Base-by-base conservation (phyloP, 768 basidiomycete species). In the Fistulinella prunicolor region DNA sequence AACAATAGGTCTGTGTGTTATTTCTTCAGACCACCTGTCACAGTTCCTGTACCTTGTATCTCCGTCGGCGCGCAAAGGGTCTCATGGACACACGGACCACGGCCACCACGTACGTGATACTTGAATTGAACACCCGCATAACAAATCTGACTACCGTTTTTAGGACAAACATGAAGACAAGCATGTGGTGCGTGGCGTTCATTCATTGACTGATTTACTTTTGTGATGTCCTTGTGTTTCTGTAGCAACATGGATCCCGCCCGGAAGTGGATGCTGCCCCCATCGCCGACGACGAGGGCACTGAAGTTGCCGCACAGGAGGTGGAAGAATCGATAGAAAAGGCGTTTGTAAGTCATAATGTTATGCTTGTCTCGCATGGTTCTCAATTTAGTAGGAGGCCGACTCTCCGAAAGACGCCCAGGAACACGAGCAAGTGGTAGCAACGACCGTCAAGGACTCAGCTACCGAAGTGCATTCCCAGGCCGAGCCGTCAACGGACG, bases 361-460 rank as follows among this genome's bases (percentile, higher is more conserved):
- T 46, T 45, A n/a, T 23, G 4, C 17, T 38, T 20, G 9, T 47
- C 28, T 43, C 5, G 30, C 20, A 26, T 32, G 7, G 6, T 29
- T 37, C 29, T 53, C 28, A 57, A 50, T 50, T 44, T 29, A 20
- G 21, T 38, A 71, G 68, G 54, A 55, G 21, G 42, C 51, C 21
- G 70, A 70, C 48, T 60, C 70, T 41, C 65, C 68, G 14, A 68
- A 59, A 37, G 57, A 61, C 19, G 60, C 68, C n/a, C 56, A 65
- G 47, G 55, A 47, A 47, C 51, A 24, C 16, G 65, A 71, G 37
- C 62, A 60, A 29, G 52, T 10, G 19, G 53, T 55, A 29, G 58
- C 49, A 10, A 26, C 50, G 20, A 19, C 50, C 22, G 35, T 22
- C 35, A 43, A 46, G 26, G 38, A 49, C 16, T 44, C 49, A 23